Conservation (phyloP, 352 stramenopile species). For the Phytophthora macrochlamydospora region DNA sequence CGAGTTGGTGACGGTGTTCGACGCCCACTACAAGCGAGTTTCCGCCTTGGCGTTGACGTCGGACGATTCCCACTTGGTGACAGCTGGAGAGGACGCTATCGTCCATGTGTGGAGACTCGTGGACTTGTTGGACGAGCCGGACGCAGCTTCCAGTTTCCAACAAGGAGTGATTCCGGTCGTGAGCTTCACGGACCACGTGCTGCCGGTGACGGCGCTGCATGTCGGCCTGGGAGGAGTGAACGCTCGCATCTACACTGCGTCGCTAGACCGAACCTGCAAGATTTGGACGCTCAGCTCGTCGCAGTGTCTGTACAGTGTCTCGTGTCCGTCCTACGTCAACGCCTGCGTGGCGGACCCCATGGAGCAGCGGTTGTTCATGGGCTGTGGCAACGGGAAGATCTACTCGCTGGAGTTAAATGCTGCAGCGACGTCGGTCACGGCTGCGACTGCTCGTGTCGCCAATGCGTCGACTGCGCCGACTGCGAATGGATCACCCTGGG, state of each 20-base stretch:
- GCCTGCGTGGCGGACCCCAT: conserved; percentile 59
- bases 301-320: conserved; percentile 69
- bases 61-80: conserved; percentile 82
- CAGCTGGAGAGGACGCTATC: conserved; percentile 80
- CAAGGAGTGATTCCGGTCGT: conserved; percentile 58
- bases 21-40: conserved; percentile 89
- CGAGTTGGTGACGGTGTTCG: conserved; percentile 79
- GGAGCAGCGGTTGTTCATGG: conserved; percentile 76
- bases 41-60: conserved; percentile 65
- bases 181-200: conserved; percentile 81
- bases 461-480: conserved; percentile 29
- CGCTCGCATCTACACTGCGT: conserved; percentile 75
- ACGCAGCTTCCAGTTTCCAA: conserved; percentile 60
- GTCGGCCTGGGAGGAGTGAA: conserved; percentile 70
- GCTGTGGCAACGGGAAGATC: conserved; percentile 71
- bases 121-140: conserved; percentile 69
- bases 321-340: conserved; percentile 76
- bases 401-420: conserved; percentile 75
- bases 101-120: conserved; percentile 81
- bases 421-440: conserved; percentile 55
- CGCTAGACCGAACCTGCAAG: conserved; percentile 79
- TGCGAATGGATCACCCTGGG: conserved; percentile 35
- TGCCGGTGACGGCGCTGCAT: conserved; percentile 76
- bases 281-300: conserved; percentile 66
- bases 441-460: conserved; percentile 55